Evolutionary conservation across 2,329 filamentous ascomycete genomes (phyloP).

Genomic region (Elsinoe fawcettii): DNA sequence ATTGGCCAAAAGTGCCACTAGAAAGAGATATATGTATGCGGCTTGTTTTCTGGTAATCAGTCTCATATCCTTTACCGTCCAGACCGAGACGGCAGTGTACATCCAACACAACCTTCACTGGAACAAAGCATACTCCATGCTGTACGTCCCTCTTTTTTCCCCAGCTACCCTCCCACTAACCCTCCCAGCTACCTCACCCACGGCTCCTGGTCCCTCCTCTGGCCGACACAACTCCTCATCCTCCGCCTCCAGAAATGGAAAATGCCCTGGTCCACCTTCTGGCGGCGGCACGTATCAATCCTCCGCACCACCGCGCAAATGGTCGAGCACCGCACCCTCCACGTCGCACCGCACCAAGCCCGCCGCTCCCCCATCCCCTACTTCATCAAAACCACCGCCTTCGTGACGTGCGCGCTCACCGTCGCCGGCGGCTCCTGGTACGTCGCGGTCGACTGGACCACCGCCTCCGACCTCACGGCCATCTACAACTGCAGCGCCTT

Average conservation of each 20-base stretch:
- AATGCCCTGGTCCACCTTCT: constrained; percentile 76
- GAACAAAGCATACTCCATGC: constrained; percentile 99
- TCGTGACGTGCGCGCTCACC: constrained; percentile 79
- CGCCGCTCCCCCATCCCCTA: constrained; percentile 57
- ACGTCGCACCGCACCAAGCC: constrained; percentile 45
- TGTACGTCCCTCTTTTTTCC: constrained; percentile 44
- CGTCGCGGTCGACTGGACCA: constrained; percentile 86
- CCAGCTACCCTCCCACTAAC: background rate
- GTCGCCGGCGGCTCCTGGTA: constrained; percentile 93
- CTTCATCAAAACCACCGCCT: constrained; percentile 68
- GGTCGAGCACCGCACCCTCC: constrained; percentile 72
- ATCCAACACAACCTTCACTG: constrained; percentile 87
- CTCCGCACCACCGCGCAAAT: constrained; percentile 67
- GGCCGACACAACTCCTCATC: constrained; percentile 74
- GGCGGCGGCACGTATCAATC: constrained; percentile 62
- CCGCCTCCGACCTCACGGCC: constrained; percentile 84
- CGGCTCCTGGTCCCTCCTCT: constrained; percentile 84
- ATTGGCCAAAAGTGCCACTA: constrained; percentile 56
- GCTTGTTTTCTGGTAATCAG: constrained; percentile 75
- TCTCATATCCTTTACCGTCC: constrained; percentile 79
- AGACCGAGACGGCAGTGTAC: constrained; percentile 92
- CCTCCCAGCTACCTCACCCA: constrained; percentile 69
- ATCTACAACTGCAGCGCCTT: constrained; percentile 99
- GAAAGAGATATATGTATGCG: constrained; percentile 79
- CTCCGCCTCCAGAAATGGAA: constrained; percentile 71